Evolutionary conservation across 495 filamentous ascomycete genomes (phyloP), one percentile per base, ranked within the genome.

Genomic region (Glonium stellatum): DNA sequence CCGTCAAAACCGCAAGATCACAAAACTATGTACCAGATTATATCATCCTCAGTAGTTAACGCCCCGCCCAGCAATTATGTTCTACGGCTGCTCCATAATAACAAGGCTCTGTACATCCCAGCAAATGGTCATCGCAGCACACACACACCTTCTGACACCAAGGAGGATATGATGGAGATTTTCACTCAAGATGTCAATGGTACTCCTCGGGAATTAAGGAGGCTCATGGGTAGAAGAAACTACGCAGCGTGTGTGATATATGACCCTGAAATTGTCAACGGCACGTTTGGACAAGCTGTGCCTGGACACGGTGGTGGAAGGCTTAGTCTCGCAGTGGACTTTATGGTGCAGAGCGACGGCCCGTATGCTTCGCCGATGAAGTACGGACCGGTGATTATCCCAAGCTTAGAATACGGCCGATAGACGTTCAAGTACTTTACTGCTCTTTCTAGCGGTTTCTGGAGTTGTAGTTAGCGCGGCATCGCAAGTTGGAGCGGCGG

Each of bases 91-190:
- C 85, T 98, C 13, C 90, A 97, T 79, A 87, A 84, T 77, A 90
- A 88, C 76, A 95, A 92, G 70, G 80, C 86, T 6, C 82, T 97
- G 34, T 98, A 97, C 71, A 75, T 98, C 34, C 95, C 93, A 1
- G 79, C 80, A 47, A 98, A 98, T 73, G 95, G 95, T 19, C 87
- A 95, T 70, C 86, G 89, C 62, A 87, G 83, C 19, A 83, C 78
- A 1, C 77, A 85, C 66, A 72, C 78, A 50, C 70, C 79, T n/a
- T 79, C 76, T 22, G 93, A 98, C 69, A 98, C 93, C 39, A 98
- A 98, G 72, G 93, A 98, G 73, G 93, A 98, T 70, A 98, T 98
- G 93, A 91, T 97, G 85, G 93, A 98, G 76, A 89, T 98, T 63
- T 98, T 98, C 80, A 86, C 92, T 70, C 85, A 80, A 8, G 93